Evolutionary conservation across 2,329 filamentous ascomycete species (phyloP).

Genomic region (Neophaeococcomyces aloes): DNA sequence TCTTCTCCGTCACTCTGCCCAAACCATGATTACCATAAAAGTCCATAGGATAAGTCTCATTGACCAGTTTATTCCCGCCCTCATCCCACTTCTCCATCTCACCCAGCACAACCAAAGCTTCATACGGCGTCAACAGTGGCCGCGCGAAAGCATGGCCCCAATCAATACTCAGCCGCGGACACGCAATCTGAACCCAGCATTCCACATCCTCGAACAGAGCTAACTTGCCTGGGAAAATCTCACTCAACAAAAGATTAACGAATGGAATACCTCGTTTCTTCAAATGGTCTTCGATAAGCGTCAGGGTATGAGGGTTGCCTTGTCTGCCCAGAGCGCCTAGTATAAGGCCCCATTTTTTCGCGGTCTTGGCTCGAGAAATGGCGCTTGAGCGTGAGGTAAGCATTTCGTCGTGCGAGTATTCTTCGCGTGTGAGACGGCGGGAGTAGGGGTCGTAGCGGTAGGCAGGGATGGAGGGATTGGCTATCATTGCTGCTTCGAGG

Average conservation of each 20-base stretch:
- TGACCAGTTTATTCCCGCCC: slow-evolving; percentile 30
- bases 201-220: slow-evolving; percentile 90
- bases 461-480: slow-evolving; percentile 80
- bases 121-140: slow-evolving; percentile 84
- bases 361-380: slow-evolving; percentile 62
- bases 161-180: slow-evolving; percentile 92
- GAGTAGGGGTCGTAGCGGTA: slow-evolving; percentile 98
- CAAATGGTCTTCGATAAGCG: slow-evolving; percentile 70
- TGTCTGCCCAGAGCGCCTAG: slow-evolving; percentile 85
- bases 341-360: slow-evolving; percentile 89
- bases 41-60: slow-evolving; percentile 86
- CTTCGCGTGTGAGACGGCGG: slow-evolving; percentile 78
- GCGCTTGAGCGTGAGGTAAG: slow-evolving; percentile 67
- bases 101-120: slow-evolving; percentile 82
- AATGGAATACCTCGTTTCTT: slow-evolving; percentile 62
- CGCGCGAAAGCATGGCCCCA: slow-evolving; percentile 95
- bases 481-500: slow-evolving; percentile 97
- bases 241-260: slow-evolving; percentile 76
- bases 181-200: slow-evolving; percentile 97
- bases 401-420: slow-evolving; percentile 86
- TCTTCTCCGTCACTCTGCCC: slow-evolving; percentile 57
- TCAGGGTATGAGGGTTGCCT: slow-evolving; percentile 88
- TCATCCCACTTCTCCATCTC: slow-evolving; percentile 64
- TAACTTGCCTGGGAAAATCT: slow-evolving; percentile 94
- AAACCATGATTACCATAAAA: slow-evolving; percentile 90